phyloP scores from a whole-genome alignment of 139 green algal genomes.

The Zygnema cylindricum region DNA sequence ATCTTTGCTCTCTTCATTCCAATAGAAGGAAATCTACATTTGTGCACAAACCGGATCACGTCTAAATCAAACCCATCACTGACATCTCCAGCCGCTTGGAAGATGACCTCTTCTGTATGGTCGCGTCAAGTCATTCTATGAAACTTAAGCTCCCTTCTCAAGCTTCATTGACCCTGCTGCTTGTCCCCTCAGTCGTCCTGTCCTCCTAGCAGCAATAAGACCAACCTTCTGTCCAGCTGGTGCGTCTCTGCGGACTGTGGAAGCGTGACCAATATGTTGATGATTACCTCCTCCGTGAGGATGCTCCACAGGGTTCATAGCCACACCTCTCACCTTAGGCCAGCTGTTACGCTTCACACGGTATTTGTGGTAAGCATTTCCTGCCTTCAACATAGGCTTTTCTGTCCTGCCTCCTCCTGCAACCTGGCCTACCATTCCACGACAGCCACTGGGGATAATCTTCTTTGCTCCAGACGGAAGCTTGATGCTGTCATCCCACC shows the following conservation, averaged over 20 bases:
- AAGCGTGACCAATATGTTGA: conserved; percentile 99
- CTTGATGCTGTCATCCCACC: conserved; percentile 94
- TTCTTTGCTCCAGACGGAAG: conserved; percentile 98
- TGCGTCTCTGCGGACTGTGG: conserved; percentile 88
- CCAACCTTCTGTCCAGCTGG: conserved; percentile 85
- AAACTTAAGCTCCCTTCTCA: conserved; percentile 50
- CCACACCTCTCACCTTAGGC: conserved; percentile 92
- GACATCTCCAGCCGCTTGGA: not conserved
- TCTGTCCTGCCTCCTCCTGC: conserved; percentile 96
- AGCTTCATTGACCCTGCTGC: conserved; percentile 42
- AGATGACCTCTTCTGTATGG: no score
- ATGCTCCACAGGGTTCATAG: conserved; percentile 99
- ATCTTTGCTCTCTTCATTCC: no score
- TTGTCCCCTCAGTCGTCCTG: conserved; percentile 71
- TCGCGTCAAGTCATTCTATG: not conserved
- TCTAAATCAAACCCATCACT: not conserved
- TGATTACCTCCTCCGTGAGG: conserved; percentile 99
- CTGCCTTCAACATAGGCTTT: conserved; percentile 99
- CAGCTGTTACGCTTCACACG: conserved; percentile 94
- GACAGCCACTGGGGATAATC: conserved; percentile 89
- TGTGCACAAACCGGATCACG: not conserved
- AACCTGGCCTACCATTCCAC: conserved; percentile 95
- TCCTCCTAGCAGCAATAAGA: conserved; percentile 85
- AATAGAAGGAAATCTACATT: not conserved
- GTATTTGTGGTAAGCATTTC: conserved; percentile 95